Conservation (phyloP, 306 rosid genomes). For the Gillenia trifoliata region DNA sequence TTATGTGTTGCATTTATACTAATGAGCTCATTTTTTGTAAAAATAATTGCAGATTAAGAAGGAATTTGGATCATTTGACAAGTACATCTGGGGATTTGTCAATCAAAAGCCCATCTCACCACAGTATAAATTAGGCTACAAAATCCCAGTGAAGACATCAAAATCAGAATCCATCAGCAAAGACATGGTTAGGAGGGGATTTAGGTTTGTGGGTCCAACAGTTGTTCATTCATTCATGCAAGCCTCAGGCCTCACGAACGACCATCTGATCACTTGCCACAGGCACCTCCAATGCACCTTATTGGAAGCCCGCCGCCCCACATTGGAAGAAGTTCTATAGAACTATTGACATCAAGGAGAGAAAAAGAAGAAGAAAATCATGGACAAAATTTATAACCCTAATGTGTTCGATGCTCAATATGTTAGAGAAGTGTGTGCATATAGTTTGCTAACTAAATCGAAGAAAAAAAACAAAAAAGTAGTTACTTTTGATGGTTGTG, state of each 20-base stretch:
- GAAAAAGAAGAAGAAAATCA: background rate
- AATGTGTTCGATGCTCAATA: conserved; percentile 13
- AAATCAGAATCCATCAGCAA: conserved; percentile 95
- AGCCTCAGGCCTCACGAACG: conserved; percentile 88
- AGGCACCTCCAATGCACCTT: conserved; percentile 75
- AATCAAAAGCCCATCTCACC: conserved; percentile 77
- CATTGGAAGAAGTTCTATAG: conserved; percentile 27
- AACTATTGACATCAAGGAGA: conserved; percentile 13
- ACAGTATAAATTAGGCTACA: conserved; percentile 82
- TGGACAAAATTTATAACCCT: conserved; percentile 22
- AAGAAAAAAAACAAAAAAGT: background rate
- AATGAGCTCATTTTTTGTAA: background rate
- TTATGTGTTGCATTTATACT: background rate
- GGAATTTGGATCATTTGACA: conserved; percentile 75
- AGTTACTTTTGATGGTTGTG: conserved; percentile 20
- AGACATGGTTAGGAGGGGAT: conserved; percentile 90
- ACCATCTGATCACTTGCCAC: conserved; percentile 83
- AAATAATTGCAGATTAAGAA: conserved; percentile 50
- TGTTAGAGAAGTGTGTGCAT: conserved; percentile 30
- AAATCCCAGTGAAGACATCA: conserved; percentile 92
- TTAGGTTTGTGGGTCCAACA: conserved; percentile 91
- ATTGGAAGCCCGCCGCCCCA: conserved; percentile 28
- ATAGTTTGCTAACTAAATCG: conserved; percentile 50
- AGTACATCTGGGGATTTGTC: conserved; percentile 90
- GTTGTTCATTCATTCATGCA: conserved; percentile 95